Evolutionary conservation across 331 rosid genomes (phyloP).

Genomic region (Arachis monticola): DNA sequence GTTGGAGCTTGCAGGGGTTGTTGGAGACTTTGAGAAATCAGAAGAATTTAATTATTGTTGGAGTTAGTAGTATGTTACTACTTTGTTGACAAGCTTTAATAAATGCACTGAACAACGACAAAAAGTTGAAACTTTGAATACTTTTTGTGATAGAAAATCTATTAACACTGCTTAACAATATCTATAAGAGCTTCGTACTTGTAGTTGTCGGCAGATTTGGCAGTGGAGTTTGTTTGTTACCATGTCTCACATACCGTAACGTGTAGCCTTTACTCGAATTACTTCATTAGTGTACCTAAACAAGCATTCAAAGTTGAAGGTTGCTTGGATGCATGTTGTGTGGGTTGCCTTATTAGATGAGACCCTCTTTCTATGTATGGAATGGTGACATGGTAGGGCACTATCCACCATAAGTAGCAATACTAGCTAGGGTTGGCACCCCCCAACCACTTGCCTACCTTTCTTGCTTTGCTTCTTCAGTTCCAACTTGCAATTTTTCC

Average conservation of each 20-base stretch:
- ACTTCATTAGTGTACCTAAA: too few relatives aligned
- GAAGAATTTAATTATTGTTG: too few relatives aligned
- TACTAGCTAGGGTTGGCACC: conserved; percentile 37
- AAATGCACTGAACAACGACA: too few relatives aligned
- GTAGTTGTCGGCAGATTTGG: conserved; percentile 33
- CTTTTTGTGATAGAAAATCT: too few relatives aligned
- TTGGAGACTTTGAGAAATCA: too few relatives aligned
- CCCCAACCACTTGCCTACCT: conserved; percentile 40
- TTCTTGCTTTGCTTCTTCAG: conserved; percentile 19
- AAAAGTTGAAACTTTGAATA: too few relatives aligned
- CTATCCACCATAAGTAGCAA: conserved; percentile 44
- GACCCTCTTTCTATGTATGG: conserved; percentile 48
- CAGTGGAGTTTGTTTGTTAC: not conserved
- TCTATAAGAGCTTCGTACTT: not conserved
- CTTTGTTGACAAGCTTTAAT: too few relatives aligned
- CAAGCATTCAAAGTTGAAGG: not conserved
- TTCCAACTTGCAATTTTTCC: conserved; percentile 5
- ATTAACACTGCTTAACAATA: too few relatives aligned
- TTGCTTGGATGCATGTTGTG: conserved; percentile 47
- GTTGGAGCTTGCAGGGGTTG: too few relatives aligned
- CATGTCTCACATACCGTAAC: not conserved
- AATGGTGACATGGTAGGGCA: conserved; percentile 64
- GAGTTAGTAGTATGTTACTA: too few relatives aligned
- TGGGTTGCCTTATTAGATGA: conserved; percentile 40
- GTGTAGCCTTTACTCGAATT: not conserved